Conservation (phyloP, 2,329 filamentous ascomycete genomes). For the Colletotrichum orbiculare region DNA sequence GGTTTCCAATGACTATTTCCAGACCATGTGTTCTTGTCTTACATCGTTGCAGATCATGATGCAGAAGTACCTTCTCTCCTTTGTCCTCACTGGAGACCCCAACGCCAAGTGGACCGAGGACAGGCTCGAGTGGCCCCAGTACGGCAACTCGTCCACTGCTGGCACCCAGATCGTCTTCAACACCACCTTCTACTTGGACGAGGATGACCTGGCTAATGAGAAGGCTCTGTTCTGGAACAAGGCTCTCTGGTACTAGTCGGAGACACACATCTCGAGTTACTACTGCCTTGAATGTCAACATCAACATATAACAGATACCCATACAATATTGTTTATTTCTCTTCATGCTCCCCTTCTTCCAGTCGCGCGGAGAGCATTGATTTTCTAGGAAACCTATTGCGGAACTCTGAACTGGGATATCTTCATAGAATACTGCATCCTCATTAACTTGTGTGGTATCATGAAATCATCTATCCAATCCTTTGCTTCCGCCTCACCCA, state of each 20-base stretch:
- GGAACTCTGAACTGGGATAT: rapidly evolving
- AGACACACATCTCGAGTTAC: too few species aligned
- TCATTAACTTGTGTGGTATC: background rate
- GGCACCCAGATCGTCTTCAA: conserved; percentile 21
- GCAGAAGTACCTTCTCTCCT: conserved; percentile 25
- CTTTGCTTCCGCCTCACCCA: conserved; percentile 57
- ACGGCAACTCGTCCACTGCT: conserved; percentile 18
- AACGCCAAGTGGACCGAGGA: conserved; percentile 19
- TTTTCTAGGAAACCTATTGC: rapidly evolving
- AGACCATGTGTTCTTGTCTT: background rate
- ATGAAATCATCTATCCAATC: conserved; percentile 41
- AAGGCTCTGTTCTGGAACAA: conserved; percentile 24
- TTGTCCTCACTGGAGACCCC: conserved; percentile 13
- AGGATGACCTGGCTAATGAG: conserved; percentile 17
- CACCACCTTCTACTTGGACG: conserved; percentile 16
- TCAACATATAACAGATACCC: too few species aligned
- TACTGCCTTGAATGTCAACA: too few species aligned
- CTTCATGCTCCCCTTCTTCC: too few species aligned
- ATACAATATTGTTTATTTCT: too few species aligned
- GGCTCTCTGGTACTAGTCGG: conserved; percentile 13
- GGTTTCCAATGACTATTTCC: background rate
- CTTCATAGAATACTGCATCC: background rate
- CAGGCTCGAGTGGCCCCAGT: conserved; percentile 25
- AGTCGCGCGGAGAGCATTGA: too few species aligned
- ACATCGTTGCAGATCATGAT: conserved; percentile 12